Base-by-base conservation (phyloP, 2,329 filamentous ascomycete species). In the Pseudovirgaria hyperparasitica region DNA sequence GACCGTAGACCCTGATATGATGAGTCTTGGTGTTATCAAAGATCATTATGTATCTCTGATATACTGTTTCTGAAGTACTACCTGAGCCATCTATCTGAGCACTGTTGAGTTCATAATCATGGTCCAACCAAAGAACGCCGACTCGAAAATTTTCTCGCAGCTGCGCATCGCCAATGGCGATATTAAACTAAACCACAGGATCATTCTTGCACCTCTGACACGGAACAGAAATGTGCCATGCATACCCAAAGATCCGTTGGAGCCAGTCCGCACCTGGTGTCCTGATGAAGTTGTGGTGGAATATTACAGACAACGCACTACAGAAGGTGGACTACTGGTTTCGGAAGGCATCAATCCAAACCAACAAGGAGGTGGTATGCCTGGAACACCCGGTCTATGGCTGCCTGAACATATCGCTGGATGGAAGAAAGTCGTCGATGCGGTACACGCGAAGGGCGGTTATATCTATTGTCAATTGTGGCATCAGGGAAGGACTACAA, bases 301-400 rank as follows among this genome's bases (percentile, higher is more conserved):
- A 29, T 67, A 72, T 49, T 72, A 72, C 44, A 45, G 48, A 12
- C 67, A 74, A 40, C 60, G 69, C 14, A 64, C 57, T 19, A 54
- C 55, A 7, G 60, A 62, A 4, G 69, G 70, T 14, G 72, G 67
- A 1, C 50, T 77, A 3, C 46, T 76, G 22, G 63, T 77, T 37
- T 64, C 63, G 3, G 72, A 77, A 43, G 70, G 60, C 1, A 68
- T 67, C 4, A 59, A 58, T 50, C 67, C 54, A 45, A 63, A 42
- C 41, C 39, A 44, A 3, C 5, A 54, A 57, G 36, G 59, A 52
- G 20, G 62, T 22, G 49, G 49, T 9, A 52, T 52, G 29, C 48
- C 49, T 3, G 46, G 42, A 15, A 44, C 40, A 7, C 46, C 48
- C 5, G 50, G 50, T 9, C 28, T 50, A 10, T 54, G 47, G 29